Evolutionary conservation across 345 rosid species (phyloP).

Genomic region (Hibiscus syriacus): DNA sequence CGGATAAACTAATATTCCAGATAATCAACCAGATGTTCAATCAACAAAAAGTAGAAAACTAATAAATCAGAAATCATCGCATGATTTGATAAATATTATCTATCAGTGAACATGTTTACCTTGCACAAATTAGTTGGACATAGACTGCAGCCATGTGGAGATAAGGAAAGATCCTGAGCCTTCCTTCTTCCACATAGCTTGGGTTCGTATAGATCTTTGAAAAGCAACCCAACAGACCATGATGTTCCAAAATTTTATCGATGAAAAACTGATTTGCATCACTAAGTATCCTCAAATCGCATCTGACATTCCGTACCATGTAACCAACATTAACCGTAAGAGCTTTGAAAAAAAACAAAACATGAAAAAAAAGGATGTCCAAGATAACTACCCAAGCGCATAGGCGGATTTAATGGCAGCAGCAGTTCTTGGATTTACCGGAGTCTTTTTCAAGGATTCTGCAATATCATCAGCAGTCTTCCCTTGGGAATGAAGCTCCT

Average conservation of each 20-base stretch:
- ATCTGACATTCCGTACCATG: conserved; percentile 32
- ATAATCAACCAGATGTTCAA: conserved; percentile 1
- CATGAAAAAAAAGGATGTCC: background rate
- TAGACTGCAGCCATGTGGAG: conserved; percentile 51
- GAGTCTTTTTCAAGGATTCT: conserved; percentile 46
- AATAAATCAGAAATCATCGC: background rate
- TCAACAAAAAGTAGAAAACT: background rate
- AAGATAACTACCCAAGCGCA: conserved; percentile 40
- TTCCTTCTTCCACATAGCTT: conserved; percentile 34
- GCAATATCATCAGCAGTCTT: conserved; percentile 49
- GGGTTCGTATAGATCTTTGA: conserved; percentile 63
- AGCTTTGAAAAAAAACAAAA: background rate
- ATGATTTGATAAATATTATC: background rate
- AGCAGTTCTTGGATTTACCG: conserved; percentile 33
- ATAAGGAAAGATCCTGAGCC: conserved; percentile 51
- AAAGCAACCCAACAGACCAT: conserved; percentile 52
- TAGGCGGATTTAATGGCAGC: conserved; percentile 52
- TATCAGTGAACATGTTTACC: conserved; percentile 27
- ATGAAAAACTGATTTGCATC: conserved; percentile 80
- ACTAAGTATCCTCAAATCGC: conserved; percentile 69
- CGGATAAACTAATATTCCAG: background rate
- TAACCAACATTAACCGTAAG: conserved; percentile 10
- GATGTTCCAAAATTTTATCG: conserved; percentile 65
- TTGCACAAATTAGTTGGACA: conserved; percentile 79
- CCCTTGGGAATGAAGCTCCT: conserved; percentile 67